phyloP scores from a whole-genome alignment of 495 filamentous ascomycete species.

The Rostrohypoxylon terebratum region DNA sequence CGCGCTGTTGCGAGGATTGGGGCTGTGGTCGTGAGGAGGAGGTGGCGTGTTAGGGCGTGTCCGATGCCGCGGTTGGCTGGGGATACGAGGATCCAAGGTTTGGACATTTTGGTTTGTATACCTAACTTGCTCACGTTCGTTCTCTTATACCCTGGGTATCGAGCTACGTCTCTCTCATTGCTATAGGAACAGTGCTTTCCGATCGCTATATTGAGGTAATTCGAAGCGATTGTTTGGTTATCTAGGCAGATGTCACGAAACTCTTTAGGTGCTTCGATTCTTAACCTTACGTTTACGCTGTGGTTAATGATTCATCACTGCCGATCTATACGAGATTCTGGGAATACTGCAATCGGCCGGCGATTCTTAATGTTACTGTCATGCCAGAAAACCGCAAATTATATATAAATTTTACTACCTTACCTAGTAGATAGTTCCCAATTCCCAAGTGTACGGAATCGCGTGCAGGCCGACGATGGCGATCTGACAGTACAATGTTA shows the following conservation, averaged over 20 bases:
- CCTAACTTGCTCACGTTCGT: background rate
- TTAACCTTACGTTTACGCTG: background rate
- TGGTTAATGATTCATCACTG: constrained; percentile 23
- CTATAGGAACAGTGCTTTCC: background rate
- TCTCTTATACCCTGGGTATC: background rate
- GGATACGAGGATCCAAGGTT: constrained; percentile 61
- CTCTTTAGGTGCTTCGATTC: background rate
- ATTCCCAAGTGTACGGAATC: background rate
- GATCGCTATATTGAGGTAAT: background rate
- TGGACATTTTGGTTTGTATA: constrained; percentile 41
- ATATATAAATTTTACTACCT: background rate
- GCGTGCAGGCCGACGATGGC: background rate
- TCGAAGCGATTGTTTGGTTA: background rate
- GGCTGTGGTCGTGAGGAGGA: constrained; percentile 71
- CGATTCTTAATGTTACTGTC: background rate
- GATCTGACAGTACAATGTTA: background rate
- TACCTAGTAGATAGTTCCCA: background rate
- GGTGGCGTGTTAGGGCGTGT: constrained; percentile 73
- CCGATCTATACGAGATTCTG: background rate
- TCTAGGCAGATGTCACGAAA: background rate
- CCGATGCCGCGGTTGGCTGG: constrained; percentile 83
- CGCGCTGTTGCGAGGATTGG: constrained; percentile 81
- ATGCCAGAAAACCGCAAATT: background rate
- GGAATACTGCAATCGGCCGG: background rate
- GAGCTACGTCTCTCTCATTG: background rate